Conservation (phyloP, 345 rosid species). For the Citrus mangshanensis region DNA sequence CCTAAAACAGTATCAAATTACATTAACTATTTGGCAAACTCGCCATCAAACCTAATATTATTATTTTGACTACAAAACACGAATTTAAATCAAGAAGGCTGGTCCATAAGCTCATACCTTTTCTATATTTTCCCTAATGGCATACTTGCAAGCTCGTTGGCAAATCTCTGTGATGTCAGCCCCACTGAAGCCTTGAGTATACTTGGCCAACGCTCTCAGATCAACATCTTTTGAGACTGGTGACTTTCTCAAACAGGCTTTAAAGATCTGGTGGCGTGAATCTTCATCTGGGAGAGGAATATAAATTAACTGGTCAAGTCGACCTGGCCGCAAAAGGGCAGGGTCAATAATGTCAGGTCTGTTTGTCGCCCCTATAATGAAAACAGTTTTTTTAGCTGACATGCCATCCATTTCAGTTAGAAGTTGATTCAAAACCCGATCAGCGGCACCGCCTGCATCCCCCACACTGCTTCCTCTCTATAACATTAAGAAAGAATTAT, state of each 20-base stretch:
- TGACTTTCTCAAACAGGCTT: conserved; percentile 57
- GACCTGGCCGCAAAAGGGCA: conserved; percentile 58
- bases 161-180: conserved; percentile 71
- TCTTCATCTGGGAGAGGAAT: conserved; percentile 76
- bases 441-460: conserved; percentile 72
- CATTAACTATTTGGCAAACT: conserved; percentile 6
- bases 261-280: conserved; percentile 56
- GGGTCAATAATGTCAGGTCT: conserved; percentile 58
- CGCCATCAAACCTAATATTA: background rate
- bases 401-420: conserved; percentile 78
- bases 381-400: conserved; percentile 65
- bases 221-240: conserved; percentile 58
- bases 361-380: conserved; percentile 65
- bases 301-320: conserved; percentile 65
- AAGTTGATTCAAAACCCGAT: conserved; percentile 66
- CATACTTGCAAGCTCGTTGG: conserved; percentile 68
- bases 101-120: conserved; percentile 33
- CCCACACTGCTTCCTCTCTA: conserved; percentile 66
- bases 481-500: conserved; percentile 9
- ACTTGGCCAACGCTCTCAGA: conserved; percentile 56
- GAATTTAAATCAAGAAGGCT: background rate
- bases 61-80: no score
- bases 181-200: conserved; percentile 64
- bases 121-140: conserved; percentile 68
- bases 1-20: conserved; percentile 23